phyloP scores from a whole-genome alignment of 176 grass and related monocot species.

The Neostapfia colusana region DNA sequence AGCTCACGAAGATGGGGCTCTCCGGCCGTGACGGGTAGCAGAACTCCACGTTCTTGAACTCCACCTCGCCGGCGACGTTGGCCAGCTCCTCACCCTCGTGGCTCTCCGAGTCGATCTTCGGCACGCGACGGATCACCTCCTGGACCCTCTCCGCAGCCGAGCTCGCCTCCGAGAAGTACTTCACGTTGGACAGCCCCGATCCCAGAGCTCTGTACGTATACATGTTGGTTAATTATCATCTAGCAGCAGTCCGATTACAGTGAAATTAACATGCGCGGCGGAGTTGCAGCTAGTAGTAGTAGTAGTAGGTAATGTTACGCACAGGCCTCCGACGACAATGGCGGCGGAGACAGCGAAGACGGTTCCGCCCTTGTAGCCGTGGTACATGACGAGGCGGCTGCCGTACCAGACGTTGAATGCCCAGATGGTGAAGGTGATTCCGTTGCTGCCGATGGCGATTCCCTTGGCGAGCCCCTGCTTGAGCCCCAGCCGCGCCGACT shows the following conservation, averaged over 20 bases:
- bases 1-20: slow-evolving; percentile 72
- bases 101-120: slow-evolving; percentile 88
- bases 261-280: too few species aligned
- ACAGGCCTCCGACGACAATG: slow-evolving; percentile 80
- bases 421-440: slow-evolving; percentile 82
- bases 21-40: slow-evolving; percentile 84
- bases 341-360: slow-evolving; percentile 74
- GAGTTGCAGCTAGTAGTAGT: background rate
- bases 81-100: slow-evolving; percentile 57
- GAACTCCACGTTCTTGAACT: slow-evolving; percentile 79
- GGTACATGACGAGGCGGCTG: slow-evolving; percentile 95
- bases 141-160: slow-evolving; percentile 63
- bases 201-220: slow-evolving; percentile 60
- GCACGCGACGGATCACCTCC: slow-evolving; percentile 69
- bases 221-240: background rate
- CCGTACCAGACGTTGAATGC: slow-evolving; percentile 93
- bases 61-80: slow-evolving; percentile 75
- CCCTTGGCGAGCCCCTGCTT: slow-evolving; percentile 92
- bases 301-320: background rate
- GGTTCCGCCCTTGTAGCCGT: slow-evolving; percentile 70
- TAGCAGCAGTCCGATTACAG: too few species aligned
- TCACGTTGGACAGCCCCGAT: slow-evolving; percentile 84
- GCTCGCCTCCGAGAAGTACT: slow-evolving; percentile 92
- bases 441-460: slow-evolving; percentile 82
- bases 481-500: slow-evolving; percentile 67